A percentile compares a stretch with the other conserved stretches of the same genome.
Evolutionary conservation across 306 rosid genomes (phyloP).

Genomic region (Carpinus fangiana): DNA sequence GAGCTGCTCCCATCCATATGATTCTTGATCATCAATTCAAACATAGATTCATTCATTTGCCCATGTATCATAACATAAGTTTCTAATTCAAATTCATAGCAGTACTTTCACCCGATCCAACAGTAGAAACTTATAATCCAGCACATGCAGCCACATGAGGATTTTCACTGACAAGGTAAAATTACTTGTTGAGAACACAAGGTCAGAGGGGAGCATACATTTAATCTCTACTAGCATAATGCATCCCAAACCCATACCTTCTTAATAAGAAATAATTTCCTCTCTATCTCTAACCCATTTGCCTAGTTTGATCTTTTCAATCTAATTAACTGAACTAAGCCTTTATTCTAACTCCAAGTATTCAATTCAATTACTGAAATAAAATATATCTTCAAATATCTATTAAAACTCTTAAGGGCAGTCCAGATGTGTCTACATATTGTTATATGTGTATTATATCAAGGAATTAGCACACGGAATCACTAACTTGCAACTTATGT

Average conservation of each 20-base stretch:
- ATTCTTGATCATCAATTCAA: constrained; percentile 3
- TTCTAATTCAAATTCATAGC: neutral
- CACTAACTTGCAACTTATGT: neutral
- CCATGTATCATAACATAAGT: neutral
- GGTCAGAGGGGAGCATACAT: neutral
- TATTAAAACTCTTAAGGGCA: neutral
- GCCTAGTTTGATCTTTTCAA: constrained; percentile 1
- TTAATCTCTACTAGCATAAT: neutral
- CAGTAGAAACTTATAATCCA: neutral
- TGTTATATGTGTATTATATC: neutral
- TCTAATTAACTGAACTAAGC: neutral
- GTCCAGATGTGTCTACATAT: neutral
- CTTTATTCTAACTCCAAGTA: neutral
- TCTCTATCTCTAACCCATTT: neutral
- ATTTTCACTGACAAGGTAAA: neutral
- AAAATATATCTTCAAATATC: neutral
- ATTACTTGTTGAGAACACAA: neutral
- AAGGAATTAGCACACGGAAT: neutral
- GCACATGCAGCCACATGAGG: neutral
- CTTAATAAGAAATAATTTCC: neutral
- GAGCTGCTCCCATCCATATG: neutral
- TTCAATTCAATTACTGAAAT: neutral
- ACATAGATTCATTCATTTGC: neutral
- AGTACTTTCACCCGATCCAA: constrained; percentile 2
- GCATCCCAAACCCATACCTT: neutral